Base-by-base conservation (phyloP, 1,284 basidiomycete species). In the Pascua sp. region DNA sequence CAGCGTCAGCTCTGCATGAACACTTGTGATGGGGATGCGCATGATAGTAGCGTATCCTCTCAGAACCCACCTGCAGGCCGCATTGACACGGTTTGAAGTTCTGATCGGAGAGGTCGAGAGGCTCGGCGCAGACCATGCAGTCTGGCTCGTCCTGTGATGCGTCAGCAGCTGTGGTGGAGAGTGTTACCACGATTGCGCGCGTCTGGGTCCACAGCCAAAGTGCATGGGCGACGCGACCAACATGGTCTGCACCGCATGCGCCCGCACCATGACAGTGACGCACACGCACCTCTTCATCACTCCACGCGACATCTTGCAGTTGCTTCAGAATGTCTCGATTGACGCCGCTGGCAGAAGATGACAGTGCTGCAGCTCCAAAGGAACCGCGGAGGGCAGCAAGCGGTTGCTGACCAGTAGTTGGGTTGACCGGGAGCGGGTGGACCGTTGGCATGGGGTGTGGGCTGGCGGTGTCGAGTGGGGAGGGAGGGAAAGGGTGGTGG, bases 11-110 rank as follows among this genome's bases (percentile, higher is more conserved):
- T 5, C 36, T 15, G 13, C 54, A 40, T 38, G 24, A 4, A 32
- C 24, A 32, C 24, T 32, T 32, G 24, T 7, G 24, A 32, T 32
- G 24, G 24, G 24, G 24, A 7, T 32, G 24, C 24, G 24, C 24
- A 32, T 32, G 24, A 7, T 32, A 32, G 24, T 32, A 32, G 24
- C 24, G 24, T 32, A 32, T 32, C 24, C 24, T 32, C 24, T 17
- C 15, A 2, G 15, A 53, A 70, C 80, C 69, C 74, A 90, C 94
- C 83, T 97, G 94, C 80, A 98, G 96, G 65, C 96, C 96, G 79
- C 96, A 99, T 55, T 94, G 87, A 78, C 96, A 99, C 16, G 96
- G 96, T 81, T 95, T 96, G 82, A 99, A 99, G 82, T 97, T 96
- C 74, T 97, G 85, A 83, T 99, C 96, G 44, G 93, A 94, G 63